phyloP scores from a whole-genome alignment of 2,329 filamentous ascomycete genomes.

The Corynespora cassiicola region DNA sequence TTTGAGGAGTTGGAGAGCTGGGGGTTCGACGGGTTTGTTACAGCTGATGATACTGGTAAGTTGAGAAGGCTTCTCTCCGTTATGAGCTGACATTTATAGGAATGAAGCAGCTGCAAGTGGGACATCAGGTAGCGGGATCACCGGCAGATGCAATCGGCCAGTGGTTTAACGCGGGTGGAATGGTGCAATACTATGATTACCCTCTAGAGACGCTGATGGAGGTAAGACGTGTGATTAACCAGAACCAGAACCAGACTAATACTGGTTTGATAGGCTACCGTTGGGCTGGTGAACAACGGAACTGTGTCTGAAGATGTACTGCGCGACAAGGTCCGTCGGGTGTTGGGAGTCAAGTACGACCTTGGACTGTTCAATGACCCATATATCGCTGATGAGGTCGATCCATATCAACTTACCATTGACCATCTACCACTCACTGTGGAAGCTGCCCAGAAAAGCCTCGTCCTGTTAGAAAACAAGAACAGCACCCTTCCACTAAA shows the following conservation, averaged over 20 bases:
- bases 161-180: slow-evolving; percentile 55
- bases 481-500: slow-evolving; percentile 49
- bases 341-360: slow-evolving; percentile 53
- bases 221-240: slow-evolving; percentile 8
- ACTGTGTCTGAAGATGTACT: slow-evolving; percentile 45
- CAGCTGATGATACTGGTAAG: slow-evolving; percentile 51
- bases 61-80: background rate
- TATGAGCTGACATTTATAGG: slow-evolving; percentile 8
- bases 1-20: slow-evolving; percentile 48
- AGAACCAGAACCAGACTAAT: slow-evolving; percentile 12
- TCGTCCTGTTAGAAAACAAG: slow-evolving; percentile 52
- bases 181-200: slow-evolving; percentile 56
- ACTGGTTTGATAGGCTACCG: too few species aligned
- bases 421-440: slow-evolving; percentile 46
- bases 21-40: slow-evolving; percentile 52
- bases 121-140: slow-evolving; percentile 47
- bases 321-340: slow-evolving; percentile 44
- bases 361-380: slow-evolving; percentile 51
- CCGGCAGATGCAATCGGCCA: slow-evolving; percentile 50
- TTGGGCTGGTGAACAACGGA: slow-evolving; percentile 43
- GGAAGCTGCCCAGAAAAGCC: slow-evolving; percentile 52
- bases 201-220: slow-evolving; percentile 48
- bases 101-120: slow-evolving; percentile 32
- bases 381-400: slow-evolving; percentile 42
- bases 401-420: slow-evolving; percentile 45